Evolutionary conservation across 305 asterid species (phyloP).

Genomic region (Fraxinus baroniana): DNA sequence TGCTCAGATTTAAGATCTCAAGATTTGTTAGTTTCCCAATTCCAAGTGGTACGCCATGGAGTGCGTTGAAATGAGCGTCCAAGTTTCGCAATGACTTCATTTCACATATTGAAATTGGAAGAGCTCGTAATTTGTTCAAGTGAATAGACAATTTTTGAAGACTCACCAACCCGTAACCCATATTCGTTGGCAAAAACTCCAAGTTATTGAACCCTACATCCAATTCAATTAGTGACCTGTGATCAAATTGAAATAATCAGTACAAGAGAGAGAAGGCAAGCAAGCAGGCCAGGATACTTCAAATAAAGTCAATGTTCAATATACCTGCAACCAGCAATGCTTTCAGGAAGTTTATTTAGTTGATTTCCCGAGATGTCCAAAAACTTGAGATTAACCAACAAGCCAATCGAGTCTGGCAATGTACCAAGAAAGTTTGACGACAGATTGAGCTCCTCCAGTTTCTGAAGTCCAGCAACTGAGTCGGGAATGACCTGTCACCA

Average conservation of each 20-base stretch:
- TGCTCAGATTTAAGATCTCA: constrained; percentile 53
- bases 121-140: constrained; percentile 51
- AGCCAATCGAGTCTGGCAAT: constrained; percentile 60
- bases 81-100: constrained; percentile 48
- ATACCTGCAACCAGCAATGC: constrained; percentile 64
- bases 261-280: neutral
- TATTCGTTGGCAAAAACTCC: constrained; percentile 50
- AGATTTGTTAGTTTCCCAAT: constrained; percentile 49
- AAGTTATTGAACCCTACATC: constrained; percentile 65
- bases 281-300: neutral
- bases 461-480: constrained; percentile 51
- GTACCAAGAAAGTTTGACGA: constrained; percentile 52
- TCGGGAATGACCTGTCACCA: constrained; percentile 52
- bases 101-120: constrained; percentile 58
- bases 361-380: constrained; percentile 54
- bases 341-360: constrained; percentile 59
- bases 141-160: constrained; percentile 44
- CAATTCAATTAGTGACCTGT: constrained; percentile 59
- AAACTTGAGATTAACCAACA: constrained; percentile 49
- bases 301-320: neutral
- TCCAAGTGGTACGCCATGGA: constrained; percentile 45
- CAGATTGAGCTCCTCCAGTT: constrained; percentile 54
- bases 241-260: neutral
- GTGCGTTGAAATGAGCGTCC: constrained; percentile 59
- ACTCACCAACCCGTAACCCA: constrained; percentile 56